Conservation (phyloP, 2,329 filamentous ascomycete genomes). For the Fusarium sp. region DNA sequence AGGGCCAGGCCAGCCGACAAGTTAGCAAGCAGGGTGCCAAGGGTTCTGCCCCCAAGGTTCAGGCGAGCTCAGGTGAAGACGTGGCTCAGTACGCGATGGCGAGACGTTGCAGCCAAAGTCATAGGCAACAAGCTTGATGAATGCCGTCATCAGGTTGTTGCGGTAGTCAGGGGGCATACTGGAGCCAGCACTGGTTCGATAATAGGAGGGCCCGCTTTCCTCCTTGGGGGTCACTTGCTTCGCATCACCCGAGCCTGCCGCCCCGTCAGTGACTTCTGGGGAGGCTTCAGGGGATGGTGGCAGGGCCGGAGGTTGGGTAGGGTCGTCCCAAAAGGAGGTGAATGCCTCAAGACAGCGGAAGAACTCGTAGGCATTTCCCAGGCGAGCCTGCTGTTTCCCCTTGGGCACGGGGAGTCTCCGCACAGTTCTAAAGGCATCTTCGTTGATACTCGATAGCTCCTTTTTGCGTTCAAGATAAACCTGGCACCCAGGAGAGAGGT, state of each 20-base stretch:
- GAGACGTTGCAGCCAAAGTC: constrained; percentile 70
- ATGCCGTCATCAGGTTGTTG: constrained; percentile 64
- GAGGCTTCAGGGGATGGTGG: constrained; percentile 48
- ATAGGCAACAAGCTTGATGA: constrained; percentile 70
- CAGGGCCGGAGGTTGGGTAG: constrained; percentile 51
- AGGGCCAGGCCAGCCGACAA: constrained; percentile 81
- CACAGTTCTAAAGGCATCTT: constrained; percentile 67
- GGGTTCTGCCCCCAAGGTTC: constrained; percentile 85
- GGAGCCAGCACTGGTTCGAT: constrained; percentile 59
- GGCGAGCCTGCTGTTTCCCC: constrained; percentile 61
- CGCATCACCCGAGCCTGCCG: constrained; percentile 9
- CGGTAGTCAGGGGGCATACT: constrained; percentile 66
- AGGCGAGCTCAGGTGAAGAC: constrained; percentile 70
- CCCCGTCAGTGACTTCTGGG: constrained; percentile 30
- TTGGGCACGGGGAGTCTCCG: constrained; percentile 63
- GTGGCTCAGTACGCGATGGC: constrained; percentile 64
- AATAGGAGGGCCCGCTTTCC: constrained; percentile 19
- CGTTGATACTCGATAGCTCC: constrained; percentile 64
- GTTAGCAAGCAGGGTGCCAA: constrained; percentile 97
- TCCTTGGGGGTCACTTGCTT: constrained; percentile 27
- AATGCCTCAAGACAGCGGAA: constrained; percentile 68
- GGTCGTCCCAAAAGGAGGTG: constrained; percentile 68
- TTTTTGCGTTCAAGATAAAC: constrained; percentile 65
- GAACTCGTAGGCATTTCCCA: constrained; percentile 72
- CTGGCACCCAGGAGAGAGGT: constrained; percentile 63